These are phyloP conservation scores for Linum tenue DNA, from an alignment of 345 rosid genomes.

Conservation along the genomic window DNA sequence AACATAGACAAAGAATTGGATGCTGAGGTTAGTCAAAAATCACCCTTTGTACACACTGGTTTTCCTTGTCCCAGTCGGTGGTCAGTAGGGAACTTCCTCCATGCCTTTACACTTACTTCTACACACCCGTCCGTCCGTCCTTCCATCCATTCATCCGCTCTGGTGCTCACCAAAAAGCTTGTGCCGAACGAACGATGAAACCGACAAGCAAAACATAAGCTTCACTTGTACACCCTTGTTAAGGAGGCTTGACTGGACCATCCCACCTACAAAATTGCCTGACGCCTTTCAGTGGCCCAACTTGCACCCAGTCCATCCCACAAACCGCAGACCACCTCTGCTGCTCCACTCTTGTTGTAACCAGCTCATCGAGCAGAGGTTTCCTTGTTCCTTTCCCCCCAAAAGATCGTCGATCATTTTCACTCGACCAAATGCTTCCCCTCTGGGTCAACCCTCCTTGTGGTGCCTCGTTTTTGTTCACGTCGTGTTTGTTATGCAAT, in stretches of 20 bases:
- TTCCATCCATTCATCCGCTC: conserved; percentile 18
- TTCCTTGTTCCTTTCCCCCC: neutral
- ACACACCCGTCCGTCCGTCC: neutral
- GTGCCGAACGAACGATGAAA: conserved; percentile 21
- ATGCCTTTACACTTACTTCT: conserved; percentile 11
- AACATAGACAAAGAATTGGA: conserved; percentile 29
- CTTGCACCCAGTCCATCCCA: conserved; percentile 8
- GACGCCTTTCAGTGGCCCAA: conserved; percentile 11
- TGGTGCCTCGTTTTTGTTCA: conserved; percentile 10
- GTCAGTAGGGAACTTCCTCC: conserved; percentile 10
- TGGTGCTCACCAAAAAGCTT: conserved; percentile 19
- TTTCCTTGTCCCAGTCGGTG: conserved; percentile 27
- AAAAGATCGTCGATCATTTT: neutral
- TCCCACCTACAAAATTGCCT: conserved; percentile 15
- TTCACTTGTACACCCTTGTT: neutral
- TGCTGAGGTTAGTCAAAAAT: conserved; percentile 25
- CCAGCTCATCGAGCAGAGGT: neutral
- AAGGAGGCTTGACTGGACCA: conserved; percentile 7
- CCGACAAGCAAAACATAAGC: conserved; percentile 13
- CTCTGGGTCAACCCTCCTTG: conserved; percentile 8
- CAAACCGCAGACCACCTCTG: conserved; percentile 2
- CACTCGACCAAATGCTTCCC: conserved; percentile 5
- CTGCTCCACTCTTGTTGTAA: conserved; percentile 2
- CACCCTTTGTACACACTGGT: conserved; percentile 41
- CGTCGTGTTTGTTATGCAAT: too few species aligned